A percentile compares a stretch with the other conserved stretches of the same genome.
phyloP scores from a whole-genome alignment of 2,329 filamentous ascomycete genomes.

The Alternaria gaisen region DNA sequence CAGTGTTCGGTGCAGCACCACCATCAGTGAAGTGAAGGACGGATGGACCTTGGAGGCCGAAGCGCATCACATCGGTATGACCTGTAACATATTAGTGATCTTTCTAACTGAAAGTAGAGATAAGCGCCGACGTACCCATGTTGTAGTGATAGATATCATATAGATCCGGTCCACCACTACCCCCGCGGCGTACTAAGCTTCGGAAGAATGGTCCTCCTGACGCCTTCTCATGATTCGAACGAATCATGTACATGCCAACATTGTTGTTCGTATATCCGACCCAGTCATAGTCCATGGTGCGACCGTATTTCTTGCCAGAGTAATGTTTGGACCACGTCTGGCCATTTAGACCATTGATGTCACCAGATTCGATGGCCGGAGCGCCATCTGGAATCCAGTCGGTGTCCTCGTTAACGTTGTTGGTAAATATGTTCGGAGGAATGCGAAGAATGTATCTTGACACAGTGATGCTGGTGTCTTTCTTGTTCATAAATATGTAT shows the following conservation, averaged over 20 bases:
- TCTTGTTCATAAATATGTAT: slow-evolving; percentile 57
- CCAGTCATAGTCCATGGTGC: slow-evolving; percentile 53
- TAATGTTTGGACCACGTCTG: slow-evolving; percentile 55
- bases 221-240: slow-evolving; percentile 55
- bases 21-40: slow-evolving; percentile 53
- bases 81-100: slow-evolving; percentile 14
- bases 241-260: slow-evolving; percentile 52
- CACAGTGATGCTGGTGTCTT: slow-evolving; percentile 50
- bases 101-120: background rate
- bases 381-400: slow-evolving; percentile 39
- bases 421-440: slow-evolving; percentile 35
- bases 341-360: slow-evolving; percentile 30
- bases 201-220: slow-evolving; percentile 53
- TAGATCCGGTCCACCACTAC: slow-evolving; percentile 49
- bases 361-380: slow-evolving; percentile 30
- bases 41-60: slow-evolving; percentile 55
- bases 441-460: slow-evolving; percentile 51
- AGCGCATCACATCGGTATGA: slow-evolving; percentile 54
- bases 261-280: slow-evolving; percentile 50
- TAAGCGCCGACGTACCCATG: slow-evolving; percentile 45
- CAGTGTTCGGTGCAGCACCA: slow-evolving; percentile 48
- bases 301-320: slow-evolving; percentile 51
- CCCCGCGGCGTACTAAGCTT: slow-evolving; percentile 51
- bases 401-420: slow-evolving; percentile 46
- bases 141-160: slow-evolving; percentile 58